Evolutionary conservation across 495 filamentous ascomycete species (phyloP).

Genomic region (Diplogelasinospora grovesii): DNA sequence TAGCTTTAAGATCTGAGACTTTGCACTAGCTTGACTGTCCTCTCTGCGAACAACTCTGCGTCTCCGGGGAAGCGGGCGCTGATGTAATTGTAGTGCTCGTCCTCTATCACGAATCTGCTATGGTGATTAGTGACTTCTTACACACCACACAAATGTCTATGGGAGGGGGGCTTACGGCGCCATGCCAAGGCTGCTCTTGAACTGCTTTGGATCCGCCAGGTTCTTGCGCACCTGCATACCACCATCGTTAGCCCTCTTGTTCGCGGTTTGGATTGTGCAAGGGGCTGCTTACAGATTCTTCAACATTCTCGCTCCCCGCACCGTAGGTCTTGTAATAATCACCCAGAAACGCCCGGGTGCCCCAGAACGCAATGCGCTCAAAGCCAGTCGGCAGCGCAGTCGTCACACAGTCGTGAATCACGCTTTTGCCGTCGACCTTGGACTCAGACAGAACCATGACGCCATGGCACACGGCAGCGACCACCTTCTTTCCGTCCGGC

Average conservation of each 20-base stretch:
- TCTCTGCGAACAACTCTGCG: slow-evolving; percentile 39
- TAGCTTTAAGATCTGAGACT: no score
- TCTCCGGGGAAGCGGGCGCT: slow-evolving; percentile 46
- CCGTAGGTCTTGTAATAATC: slow-evolving; percentile 56
- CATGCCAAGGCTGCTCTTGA: slow-evolving; percentile 39
- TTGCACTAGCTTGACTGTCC: slow-evolving; percentile 39
- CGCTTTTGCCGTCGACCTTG: slow-evolving; percentile 35
- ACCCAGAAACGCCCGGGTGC: slow-evolving; percentile 43
- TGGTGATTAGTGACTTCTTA: no score
- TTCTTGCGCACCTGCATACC: slow-evolving; percentile 38
- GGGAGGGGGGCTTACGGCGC: slow-evolving; percentile 37
- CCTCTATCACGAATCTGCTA: slow-evolving; percentile 43
- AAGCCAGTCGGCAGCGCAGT: slow-evolving; percentile 46
- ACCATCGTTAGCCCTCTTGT: not conserved
- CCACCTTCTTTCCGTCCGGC: slow-evolving; percentile 36
- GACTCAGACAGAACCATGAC: slow-evolving; percentile 46
- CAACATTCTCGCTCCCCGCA: slow-evolving; percentile 42
- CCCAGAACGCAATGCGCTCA: slow-evolving; percentile 45
- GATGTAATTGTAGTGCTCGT: slow-evolving; percentile 48
- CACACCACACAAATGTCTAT: not conserved
- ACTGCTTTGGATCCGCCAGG: slow-evolving; percentile 40
- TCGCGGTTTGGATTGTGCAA: not conserved
- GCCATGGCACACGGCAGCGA: slow-evolving; percentile 49
- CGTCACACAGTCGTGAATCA: slow-evolving; percentile 41
- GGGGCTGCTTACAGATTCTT: slow-evolving; percentile 32